phyloP scores from a whole-genome alignment of 768 basidiomycete genomes.

The Leccinum rimulosum region DNA sequence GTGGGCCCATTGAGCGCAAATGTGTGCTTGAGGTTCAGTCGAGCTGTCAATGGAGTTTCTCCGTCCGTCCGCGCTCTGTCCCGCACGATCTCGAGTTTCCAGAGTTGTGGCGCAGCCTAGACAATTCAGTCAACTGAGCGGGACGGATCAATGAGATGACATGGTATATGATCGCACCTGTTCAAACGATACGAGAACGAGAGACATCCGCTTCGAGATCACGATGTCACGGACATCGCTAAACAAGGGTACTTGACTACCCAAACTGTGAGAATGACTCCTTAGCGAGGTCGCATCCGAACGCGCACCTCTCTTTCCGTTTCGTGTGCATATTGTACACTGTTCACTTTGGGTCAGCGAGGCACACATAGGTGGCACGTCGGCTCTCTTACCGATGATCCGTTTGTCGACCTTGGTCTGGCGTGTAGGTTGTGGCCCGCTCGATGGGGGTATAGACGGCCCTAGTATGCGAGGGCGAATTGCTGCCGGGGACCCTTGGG shows the following conservation, averaged over 20 bases:
- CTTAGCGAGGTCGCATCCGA: background rate
- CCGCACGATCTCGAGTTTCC: slow-evolving; percentile 64
- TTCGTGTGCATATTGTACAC: slow-evolving; percentile 48
- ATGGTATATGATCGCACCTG: slow-evolving; percentile 14
- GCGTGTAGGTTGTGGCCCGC: slow-evolving; percentile 44
- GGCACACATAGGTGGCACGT: background rate
- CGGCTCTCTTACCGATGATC: slow-evolving; percentile 41
- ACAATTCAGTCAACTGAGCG: background rate
- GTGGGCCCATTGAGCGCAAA: slow-evolving; percentile 62
- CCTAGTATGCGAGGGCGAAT: slow-evolving; percentile 32
- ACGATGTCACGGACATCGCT: slow-evolving; percentile 53
- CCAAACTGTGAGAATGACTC: background rate
- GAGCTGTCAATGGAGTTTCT: slow-evolving; percentile 13
- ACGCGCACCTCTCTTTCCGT: slow-evolving; percentile 44
- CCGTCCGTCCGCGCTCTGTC: slow-evolving; percentile 40
- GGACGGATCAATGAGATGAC: background rate
- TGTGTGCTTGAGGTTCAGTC: slow-evolving; percentile 51
- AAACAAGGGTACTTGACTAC: slow-evolving; percentile 50
- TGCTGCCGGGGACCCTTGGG: too few relatives aligned
- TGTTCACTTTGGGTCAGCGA: slow-evolving; percentile 18
- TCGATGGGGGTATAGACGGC: slow-evolving; percentile 38
- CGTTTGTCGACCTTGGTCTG: slow-evolving; percentile 51
- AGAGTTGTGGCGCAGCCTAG: slow-evolving; percentile 71
- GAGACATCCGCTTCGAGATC: slow-evolving; percentile 40
- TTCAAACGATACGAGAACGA: slow-evolving; percentile 40